phyloP scores from a whole-genome alignment of 371 early-diverging fungal genomes.

The Mortierella sp. region DNA sequence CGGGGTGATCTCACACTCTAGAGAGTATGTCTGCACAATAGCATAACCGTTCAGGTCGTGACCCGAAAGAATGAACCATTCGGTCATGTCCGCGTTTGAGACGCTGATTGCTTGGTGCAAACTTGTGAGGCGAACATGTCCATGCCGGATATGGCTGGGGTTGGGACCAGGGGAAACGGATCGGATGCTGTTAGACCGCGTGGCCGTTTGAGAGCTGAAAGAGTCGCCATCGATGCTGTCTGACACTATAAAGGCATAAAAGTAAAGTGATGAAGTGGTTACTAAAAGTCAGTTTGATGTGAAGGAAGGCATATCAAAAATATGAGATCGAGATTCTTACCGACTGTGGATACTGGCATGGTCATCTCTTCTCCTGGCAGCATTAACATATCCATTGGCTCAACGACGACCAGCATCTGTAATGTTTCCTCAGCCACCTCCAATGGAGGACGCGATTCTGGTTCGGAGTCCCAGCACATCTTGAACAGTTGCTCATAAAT shows the following conservation, averaged over 20 bases:
- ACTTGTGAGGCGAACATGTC: constrained; percentile 18
- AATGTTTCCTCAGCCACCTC: constrained; percentile 50
- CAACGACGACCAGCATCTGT: constrained; percentile 50
- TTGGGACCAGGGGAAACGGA: constrained; percentile 31
- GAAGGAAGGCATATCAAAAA: too few species aligned
- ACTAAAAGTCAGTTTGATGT: too few species aligned
- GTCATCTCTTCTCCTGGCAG: constrained; percentile 46
- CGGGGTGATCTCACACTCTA: constrained; percentile 51
- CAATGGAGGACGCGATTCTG: constrained; percentile 37
- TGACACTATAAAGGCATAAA: constrained; percentile 21
- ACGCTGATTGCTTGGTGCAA: constrained; percentile 45
- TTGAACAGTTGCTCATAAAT: constrained; percentile 54
- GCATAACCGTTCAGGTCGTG: constrained; percentile 49
- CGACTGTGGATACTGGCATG: constrained; percentile 35
- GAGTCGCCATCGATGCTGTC: constrained; percentile 49
- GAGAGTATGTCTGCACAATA: constrained; percentile 38
- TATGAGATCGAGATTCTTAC: constrained; percentile 22
- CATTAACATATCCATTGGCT: constrained; percentile 53
- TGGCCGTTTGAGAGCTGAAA: constrained; percentile 25
- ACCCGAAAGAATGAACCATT: constrained; percentile 52
- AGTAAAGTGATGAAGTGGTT: background rate
- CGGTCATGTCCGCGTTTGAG: constrained; percentile 51
- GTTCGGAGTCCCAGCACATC: constrained; percentile 50
- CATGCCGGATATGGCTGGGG: background rate
- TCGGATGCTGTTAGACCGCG: constrained; percentile 45